Conservation (phyloP, 1,139 yeast genomes). For the Nematodospora anomalae region DNA sequence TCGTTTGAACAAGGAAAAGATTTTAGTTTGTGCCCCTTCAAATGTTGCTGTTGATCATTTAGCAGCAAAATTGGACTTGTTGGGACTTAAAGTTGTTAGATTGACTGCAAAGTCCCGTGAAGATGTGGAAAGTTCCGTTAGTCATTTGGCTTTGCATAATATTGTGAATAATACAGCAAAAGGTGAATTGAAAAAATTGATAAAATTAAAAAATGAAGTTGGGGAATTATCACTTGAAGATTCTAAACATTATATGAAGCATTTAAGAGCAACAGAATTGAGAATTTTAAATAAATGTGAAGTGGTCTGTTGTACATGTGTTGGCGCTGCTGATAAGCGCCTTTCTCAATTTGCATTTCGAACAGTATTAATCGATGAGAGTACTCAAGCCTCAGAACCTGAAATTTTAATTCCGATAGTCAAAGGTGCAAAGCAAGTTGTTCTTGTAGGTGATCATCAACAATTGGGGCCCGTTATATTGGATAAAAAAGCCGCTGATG, state of each 20-base stretch:
- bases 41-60: slow-evolving; percentile 94
- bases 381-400: slow-evolving; percentile 93
- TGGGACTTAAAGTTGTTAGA: slow-evolving; percentile 78
- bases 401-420: slow-evolving; percentile 87
- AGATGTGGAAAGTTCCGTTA: slow-evolving; percentile 67
- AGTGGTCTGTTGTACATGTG: slow-evolving; percentile 89
- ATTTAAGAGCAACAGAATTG: slow-evolving; percentile 49
- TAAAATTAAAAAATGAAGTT: slow-evolving; percentile 58
- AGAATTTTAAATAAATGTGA: slow-evolving; percentile 60
- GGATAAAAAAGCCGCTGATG: slow-evolving; percentile 77
- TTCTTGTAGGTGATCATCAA: slow-evolving; percentile 92
- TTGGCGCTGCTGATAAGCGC: slow-evolving; percentile 82
- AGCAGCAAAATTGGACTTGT: slow-evolving; percentile 62
- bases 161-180: slow-evolving; percentile 46
- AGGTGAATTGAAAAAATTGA: slow-evolving; percentile 58
- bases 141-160: slow-evolving; percentile 54
- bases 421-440: slow-evolving; percentile 85
- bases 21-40: slow-evolving; percentile 92
- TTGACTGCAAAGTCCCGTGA: slow-evolving; percentile 77
- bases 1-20: slow-evolving; percentile 53
- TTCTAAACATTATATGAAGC: slow-evolving; percentile 39
- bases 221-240: slow-evolving; percentile 70
- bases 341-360: slow-evolving; percentile 57
- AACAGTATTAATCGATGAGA: slow-evolving; percentile 85
- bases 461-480: slow-evolving; percentile 90